Evolutionary conservation across 2,329 filamentous ascomycete species (phyloP).

Genomic region (Parastagonospora avenae): DNA sequence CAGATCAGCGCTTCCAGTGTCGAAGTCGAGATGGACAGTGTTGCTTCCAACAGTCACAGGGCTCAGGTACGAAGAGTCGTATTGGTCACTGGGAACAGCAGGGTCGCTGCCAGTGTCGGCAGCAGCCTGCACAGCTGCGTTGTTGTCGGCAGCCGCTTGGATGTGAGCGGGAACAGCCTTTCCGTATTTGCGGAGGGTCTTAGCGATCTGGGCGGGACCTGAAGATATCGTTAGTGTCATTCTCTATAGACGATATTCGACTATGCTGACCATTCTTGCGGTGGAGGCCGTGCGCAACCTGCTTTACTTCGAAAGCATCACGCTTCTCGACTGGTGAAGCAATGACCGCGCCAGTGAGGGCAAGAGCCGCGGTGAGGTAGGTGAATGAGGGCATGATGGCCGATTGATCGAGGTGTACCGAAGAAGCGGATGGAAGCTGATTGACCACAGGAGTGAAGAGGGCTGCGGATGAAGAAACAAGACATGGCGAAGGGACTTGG

Average conservation of each 20-base stretch:
- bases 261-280: slow-evolving; percentile 38
- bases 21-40: slow-evolving; percentile 69
- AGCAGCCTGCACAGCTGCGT: slow-evolving; percentile 16
- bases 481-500: slow-evolving; percentile 21
- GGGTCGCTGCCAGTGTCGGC: slow-evolving; percentile 43
- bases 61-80: slow-evolving; percentile 39
- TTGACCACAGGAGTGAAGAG: slow-evolving; percentile 8
- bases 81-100: slow-evolving; percentile 48
- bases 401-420: slow-evolving; percentile 7
- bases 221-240: background rate
- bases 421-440: slow-evolving; percentile 3
- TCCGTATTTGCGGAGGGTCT: slow-evolving; percentile 49
- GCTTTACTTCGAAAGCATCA: slow-evolving; percentile 35
- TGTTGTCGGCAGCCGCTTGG: slow-evolving; percentile 39
- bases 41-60: slow-evolving; percentile 69
- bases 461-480: slow-evolving; percentile 19
- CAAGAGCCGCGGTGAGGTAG: slow-evolving; percentile 39
- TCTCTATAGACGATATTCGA: background rate
- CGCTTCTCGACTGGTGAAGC: slow-evolving; percentile 40
- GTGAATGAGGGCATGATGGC: slow-evolving; percentile 41
- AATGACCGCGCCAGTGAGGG: slow-evolving; percentile 28
- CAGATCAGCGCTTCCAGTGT: slow-evolving; percentile 73
- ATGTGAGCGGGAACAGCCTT: slow-evolving; percentile 36
- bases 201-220: slow-evolving; percentile 43
- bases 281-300: slow-evolving; percentile 35